Evolutionary conservation across 208 protist genomes (phyloP), one percentile per base, ranked within the genome.

Genomic region (Angomonas ambiguus): DNA sequence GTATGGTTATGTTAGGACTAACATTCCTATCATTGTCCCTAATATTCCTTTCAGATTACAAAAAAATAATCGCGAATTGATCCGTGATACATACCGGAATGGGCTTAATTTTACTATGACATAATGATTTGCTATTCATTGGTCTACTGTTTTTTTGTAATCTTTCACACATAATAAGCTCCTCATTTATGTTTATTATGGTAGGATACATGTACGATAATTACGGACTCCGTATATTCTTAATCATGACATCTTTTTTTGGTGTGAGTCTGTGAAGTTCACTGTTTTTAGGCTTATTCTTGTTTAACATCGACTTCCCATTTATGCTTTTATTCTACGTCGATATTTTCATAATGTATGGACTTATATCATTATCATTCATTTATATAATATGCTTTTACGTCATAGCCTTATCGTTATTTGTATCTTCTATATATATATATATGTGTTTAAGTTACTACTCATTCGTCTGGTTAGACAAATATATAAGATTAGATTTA

Each of bases 311-410:
- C 31, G 73, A 79, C 64, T 81, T 77, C 69, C 75, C 80, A 59
- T 86, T 85, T 82, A 92, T 88, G 82, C 67, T 92, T 72, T 76
- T 92, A 71, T 92, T 92, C 87, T 92, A 88, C 81, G 72, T 92
- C 57, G 86, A 89, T 79, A 92, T 92, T 62, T 88, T 92, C 82
- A 75, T 89, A 57, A 71, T 89, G 71, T 88, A 89, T 77, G 79
- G 86, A 61, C 67, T 92, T 68, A 86, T 83, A 49, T 92, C 80
- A 22, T 77, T 89, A 78, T 89, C 79, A 48, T 87, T 79, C 79
- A 84, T 83, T 35, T 83, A 87, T 79, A 84, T 88, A 49, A 74
- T 80, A 66, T 89, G 77, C 80, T 90, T 90, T 87, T 93, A 90
- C 80, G 74, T 83, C 60, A 82, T 88, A 76, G 69, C 87, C 49